Base-by-base conservation (phyloP, 1,284 basidiomycete species). In the Rhodotorula sp. region DNA sequence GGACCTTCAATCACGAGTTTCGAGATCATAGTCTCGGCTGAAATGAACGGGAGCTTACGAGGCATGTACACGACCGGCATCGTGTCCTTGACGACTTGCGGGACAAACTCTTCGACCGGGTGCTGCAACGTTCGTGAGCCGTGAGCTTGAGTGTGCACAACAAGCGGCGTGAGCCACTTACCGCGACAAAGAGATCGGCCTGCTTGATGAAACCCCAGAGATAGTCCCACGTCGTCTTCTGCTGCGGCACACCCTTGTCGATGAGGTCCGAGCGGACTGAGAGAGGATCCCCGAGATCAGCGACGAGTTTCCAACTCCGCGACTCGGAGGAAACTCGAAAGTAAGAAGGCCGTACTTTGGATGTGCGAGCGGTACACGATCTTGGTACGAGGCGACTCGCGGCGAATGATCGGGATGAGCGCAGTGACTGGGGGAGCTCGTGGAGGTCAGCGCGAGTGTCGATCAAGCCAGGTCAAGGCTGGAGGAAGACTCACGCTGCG, bases 341-440 rank as follows among this genome's bases (percentile, higher is more conserved):
- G 20, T n/a, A 26, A 57, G 21, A 6, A 3, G 34, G 10, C 26
- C 56, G 31, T 15, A 67, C 69, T 71, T 60, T 71, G 70, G 46
- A 71, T 71, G 64, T 71, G 70, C 43, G 70, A 71, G 31, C 70
- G 66, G 60, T 62, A 71, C 39, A 71, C 58, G 59, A 71, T 68
- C 56, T 63, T 68, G 39, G 70, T 71, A 20, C 66, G 63, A 3
- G 66, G 66, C n/a, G 66, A 68, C 5, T 54, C 59, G 56, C 56
- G 67, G 21, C 66, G 66, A 52, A 71, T 68, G 63, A 58, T 52
- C 3, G 67, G 70, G 52, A 71, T 62, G 20, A 71, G 47, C 12
- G 63, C 70, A 14, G 60, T 60, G 26, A 71, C 70, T 71, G 63
- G 3, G 56, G 56, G 8, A 4, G 3, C 39, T 43, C 39, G 8